Conservation (phyloP, 192 early-diverging fungal species). For the Paraglomus brasilianum region DNA sequence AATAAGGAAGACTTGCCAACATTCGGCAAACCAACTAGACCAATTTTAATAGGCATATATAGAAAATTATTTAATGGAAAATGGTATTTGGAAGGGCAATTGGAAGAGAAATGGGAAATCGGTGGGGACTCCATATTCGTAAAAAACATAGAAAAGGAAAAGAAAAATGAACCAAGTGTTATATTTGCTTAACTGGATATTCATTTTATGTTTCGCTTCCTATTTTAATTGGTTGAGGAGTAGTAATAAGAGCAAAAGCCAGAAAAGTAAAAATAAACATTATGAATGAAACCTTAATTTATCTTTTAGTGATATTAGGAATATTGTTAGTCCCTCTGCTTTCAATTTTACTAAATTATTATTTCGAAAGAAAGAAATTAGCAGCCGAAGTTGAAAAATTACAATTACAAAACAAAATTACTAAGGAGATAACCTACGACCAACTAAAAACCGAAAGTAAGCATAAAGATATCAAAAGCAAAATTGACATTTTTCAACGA, state of each 20-base stretch:
- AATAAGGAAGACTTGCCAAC: constrained; percentile 54
- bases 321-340: not conserved
- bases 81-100: not conserved
- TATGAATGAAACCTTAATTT: no score
- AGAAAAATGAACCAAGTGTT: no score
- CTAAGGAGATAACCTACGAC: constrained; percentile 2
- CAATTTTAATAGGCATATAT: constrained; percentile 16
- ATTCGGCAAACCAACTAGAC: constrained; percentile 21
- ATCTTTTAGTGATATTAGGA: no score
- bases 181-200: no score
- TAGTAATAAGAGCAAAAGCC: no score
- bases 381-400: not conserved
- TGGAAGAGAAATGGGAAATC: no score
- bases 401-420: constrained; percentile 19
- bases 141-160: no score
- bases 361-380: not conserved
- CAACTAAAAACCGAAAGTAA: not conserved
- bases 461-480: constrained; percentile 3
- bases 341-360: not conserved
- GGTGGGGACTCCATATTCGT: no score
- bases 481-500: not conserved
- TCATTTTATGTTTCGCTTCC: no score
- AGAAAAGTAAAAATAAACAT: no score
- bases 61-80: not conserved
- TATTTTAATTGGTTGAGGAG: no score